Conservation (phyloP, 2,329 filamentous ascomycete species). For the Tolypocladium amazonense region DNA sequence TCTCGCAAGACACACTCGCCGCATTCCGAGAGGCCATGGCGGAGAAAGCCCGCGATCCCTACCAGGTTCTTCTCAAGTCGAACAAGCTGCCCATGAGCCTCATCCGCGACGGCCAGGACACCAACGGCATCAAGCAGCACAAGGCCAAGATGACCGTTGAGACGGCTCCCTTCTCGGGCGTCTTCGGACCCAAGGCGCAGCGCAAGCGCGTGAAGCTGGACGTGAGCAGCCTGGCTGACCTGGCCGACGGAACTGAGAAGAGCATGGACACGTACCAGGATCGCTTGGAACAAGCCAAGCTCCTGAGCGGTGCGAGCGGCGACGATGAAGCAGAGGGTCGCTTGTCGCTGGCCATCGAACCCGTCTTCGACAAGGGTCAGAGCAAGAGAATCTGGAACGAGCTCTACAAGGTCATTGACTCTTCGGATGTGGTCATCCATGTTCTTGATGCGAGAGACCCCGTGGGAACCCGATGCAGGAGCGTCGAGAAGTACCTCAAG, state of each 20-base stretch:
- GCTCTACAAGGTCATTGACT: slow-evolving; percentile 89
- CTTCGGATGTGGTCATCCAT: slow-evolving; percentile 92
- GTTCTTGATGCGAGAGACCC: slow-evolving; percentile 86
- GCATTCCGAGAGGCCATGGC: slow-evolving; percentile 88
- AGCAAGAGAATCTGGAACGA: slow-evolving; percentile 97
- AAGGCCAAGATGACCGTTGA: slow-evolving; percentile 90
- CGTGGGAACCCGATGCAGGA: slow-evolving; percentile 74
- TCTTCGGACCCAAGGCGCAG: slow-evolving; percentile 89
- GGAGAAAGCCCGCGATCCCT: slow-evolving; percentile 81
- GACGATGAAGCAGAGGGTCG: slow-evolving; percentile 40
- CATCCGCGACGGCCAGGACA: slow-evolving; percentile 66
- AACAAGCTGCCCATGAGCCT: slow-evolving; percentile 96
- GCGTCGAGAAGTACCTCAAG: slow-evolving; percentile 74
- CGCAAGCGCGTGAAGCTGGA: slow-evolving; percentile 85
- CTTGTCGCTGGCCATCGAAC: slow-evolving; percentile 57
- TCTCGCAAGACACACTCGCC: slow-evolving; percentile 77
- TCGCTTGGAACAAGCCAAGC: slow-evolving; percentile 64
- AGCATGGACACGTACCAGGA: slow-evolving; percentile 76
- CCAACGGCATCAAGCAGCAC: slow-evolving; percentile 84
- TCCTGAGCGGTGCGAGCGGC: slow-evolving; percentile 61
- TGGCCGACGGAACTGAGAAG: slow-evolving; percentile 69
- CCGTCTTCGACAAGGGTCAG: slow-evolving; percentile 90
- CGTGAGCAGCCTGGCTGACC: slow-evolving; percentile 69
- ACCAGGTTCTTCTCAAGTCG: slow-evolving; percentile 87
- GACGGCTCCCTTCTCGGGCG: slow-evolving; percentile 72